These are phyloP conservation scores for Scutellospora calospora DNA, from an alignment of 371 early-diverging fungal species.

Conservation along the genomic window DNA sequence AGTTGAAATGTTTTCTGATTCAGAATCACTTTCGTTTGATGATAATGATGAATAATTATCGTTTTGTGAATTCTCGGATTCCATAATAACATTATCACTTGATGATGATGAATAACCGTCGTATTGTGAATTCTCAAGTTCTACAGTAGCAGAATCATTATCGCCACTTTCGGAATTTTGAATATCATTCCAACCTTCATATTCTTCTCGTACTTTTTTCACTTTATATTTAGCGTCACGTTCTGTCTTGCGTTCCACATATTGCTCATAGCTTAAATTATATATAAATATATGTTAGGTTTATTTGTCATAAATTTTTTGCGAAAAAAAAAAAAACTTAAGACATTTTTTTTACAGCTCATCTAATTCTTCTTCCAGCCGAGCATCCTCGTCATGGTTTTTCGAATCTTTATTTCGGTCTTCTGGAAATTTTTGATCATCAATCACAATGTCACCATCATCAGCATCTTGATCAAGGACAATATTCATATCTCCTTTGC, in stretches of 20 bases:
- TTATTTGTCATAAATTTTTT: neutral
- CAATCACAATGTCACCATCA: constrained; percentile 52
- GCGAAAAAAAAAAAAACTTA: neutral
- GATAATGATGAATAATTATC: neutral
- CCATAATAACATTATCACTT: constrained; percentile 49
- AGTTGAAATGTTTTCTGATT: constrained; percentile 53
- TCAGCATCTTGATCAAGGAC: constrained; percentile 52
- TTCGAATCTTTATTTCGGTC: constrained; percentile 55
- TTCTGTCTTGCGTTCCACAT: constrained; percentile 75
- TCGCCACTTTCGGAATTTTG: constrained; percentile 52
- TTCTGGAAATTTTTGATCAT: constrained; percentile 61
- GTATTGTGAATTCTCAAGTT: too few relatives aligned
- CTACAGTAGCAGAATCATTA: constrained; percentile 46
- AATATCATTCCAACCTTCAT: constrained; percentile 75
- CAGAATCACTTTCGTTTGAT: constrained; percentile 55
- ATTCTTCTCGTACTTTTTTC: constrained; percentile 67
- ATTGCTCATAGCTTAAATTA: constrained; percentile 57
- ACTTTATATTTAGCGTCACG: constrained; percentile 81
- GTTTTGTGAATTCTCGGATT: neutral
- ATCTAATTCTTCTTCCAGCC: constrained; percentile 80
- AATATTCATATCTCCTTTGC: constrained; percentile 64
- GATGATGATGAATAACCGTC: constrained; percentile 39
- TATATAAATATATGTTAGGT: neutral
- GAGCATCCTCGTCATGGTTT: constrained; percentile 55
- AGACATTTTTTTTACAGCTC: constrained; percentile 61